Evolutionary conservation across 306 rosid genomes (phyloP).

Genomic region (Urtica urens): DNA sequence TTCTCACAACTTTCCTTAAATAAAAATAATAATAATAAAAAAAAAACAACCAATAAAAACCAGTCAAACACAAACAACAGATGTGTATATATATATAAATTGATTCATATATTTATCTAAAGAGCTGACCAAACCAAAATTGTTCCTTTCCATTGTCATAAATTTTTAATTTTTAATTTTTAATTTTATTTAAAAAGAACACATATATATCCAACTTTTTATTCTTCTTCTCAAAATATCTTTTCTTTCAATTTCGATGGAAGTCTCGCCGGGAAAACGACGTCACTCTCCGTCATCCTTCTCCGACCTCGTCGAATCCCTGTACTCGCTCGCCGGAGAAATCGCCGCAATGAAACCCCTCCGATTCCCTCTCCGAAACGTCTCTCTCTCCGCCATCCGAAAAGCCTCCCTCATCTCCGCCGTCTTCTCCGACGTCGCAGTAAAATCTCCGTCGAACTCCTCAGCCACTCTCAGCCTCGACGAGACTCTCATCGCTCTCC

Average conservation of each 20-base stretch:
- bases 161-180: too few relatives aligned
- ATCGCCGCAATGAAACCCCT: slow-evolving; percentile 31
- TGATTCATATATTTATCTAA: background rate
- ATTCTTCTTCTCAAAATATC: slow-evolving; percentile 6
- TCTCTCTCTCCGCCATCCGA: slow-evolving; percentile 35
- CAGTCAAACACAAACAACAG: slow-evolving; percentile 25
- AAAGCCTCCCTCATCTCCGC: slow-evolving; percentile 44
- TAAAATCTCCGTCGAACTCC: slow-evolving; percentile 16
- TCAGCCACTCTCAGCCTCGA: slow-evolving; percentile 58
- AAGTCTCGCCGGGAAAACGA: slow-evolving; percentile 44
- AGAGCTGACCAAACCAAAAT: background rate
- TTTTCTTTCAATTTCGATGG: background rate
- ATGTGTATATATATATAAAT: too few relatives aligned
- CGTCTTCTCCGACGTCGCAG: slow-evolving; percentile 50
- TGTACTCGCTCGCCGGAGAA: slow-evolving; percentile 40
- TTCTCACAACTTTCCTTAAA: background rate
- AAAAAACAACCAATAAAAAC: background rate
- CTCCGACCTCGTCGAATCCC: slow-evolving; percentile 39
- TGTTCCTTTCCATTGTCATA: background rate
- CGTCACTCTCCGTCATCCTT: slow-evolving; percentile 51
- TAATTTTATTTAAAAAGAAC: too few relatives aligned
- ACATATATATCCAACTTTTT: background rate
- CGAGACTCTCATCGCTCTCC: slow-evolving; percentile 64
- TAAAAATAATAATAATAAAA: background rate
- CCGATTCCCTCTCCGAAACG: slow-evolving; percentile 30